Evolutionary conservation across 805 yeast species (phyloP).

Genomic region (Metschnikowia orientalis): DNA sequence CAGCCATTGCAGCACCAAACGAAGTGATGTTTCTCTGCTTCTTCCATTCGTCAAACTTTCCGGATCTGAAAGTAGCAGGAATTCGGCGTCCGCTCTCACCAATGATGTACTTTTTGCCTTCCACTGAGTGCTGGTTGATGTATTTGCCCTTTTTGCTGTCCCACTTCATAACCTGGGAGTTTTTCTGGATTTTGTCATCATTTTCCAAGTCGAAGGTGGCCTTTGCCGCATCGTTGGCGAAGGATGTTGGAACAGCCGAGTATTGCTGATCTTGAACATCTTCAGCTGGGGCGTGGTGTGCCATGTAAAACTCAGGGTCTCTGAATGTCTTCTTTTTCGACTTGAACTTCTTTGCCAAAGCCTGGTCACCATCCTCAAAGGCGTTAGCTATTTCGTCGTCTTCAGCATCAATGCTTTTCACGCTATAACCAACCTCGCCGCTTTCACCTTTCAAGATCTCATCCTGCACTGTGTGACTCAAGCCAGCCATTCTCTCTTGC

Average conservation of each 20-base stretch:
- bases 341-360: conserved; percentile 23
- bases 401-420: conserved; percentile 36
- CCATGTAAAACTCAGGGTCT: conserved; percentile 76
- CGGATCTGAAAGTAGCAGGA: conserved; percentile 88
- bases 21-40: conserved; percentile 57
- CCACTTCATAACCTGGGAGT: conserved; percentile 81
- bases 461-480: conserved; percentile 67
- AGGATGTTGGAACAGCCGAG: conserved; percentile 46
- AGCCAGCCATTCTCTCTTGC: conserved; percentile 70
- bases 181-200: conserved; percentile 68
- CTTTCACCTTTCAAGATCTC: conserved; percentile 56
- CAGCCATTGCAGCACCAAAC: conserved; percentile 17
- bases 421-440: conserved; percentile 45
- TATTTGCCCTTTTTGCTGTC: conserved; percentile 90
- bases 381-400: conserved; percentile 46
- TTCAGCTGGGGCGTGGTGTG: conserved; percentile 83
- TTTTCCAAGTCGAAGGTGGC: conserved; percentile 82
- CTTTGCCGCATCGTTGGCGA: conserved; percentile 75
- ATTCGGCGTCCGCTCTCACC: conserved; percentile 92
- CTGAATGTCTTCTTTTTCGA: conserved; percentile 50
- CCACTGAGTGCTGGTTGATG: conserved; percentile 72
- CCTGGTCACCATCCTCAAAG: conserved; percentile 51
- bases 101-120: conserved; percentile 73
- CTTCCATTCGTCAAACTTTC: conserved; percentile 91
- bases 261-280: conserved; percentile 79